Conservation (phyloP, 1,284 basidiomycete species). For the Ceratobasidium sp. region DNA sequence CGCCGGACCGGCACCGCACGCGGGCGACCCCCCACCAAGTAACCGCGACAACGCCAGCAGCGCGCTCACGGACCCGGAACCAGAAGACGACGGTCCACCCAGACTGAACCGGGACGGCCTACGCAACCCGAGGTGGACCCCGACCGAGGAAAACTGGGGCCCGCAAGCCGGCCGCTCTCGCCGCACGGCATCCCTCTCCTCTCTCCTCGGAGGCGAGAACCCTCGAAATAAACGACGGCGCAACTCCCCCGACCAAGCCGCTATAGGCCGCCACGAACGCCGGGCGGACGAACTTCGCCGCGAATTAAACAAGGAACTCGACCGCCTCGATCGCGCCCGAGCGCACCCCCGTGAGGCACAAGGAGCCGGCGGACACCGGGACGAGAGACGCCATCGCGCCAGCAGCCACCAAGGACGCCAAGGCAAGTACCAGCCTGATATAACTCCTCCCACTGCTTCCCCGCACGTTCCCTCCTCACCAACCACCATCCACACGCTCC, state of each 20-base stretch:
- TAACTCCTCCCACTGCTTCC: too few species aligned
- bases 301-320: background rate
- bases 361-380: background rate
- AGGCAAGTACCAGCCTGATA: too few species aligned
- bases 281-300: background rate
- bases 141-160: background rate
- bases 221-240: background rate
- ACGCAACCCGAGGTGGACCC: background rate
- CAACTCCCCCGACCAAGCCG: background rate
- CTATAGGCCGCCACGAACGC: background rate
- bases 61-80: background rate
- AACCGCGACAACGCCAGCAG: too few species aligned
- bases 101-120: background rate
- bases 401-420: too few species aligned
- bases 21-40: too few species aligned
- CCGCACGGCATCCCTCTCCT: background rate
- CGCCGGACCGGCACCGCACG: background rate
- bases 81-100: background rate
- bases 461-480: too few species aligned
- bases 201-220: background rate
- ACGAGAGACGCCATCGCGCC: background rate
- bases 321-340: background rate
- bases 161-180: background rate
- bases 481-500: too few species aligned
- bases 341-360: background rate